These are phyloP conservation scores for Spergularia bocconei DNA, from an alignment of 148 eudicot genomes.

Conservation along the genomic window DNA sequence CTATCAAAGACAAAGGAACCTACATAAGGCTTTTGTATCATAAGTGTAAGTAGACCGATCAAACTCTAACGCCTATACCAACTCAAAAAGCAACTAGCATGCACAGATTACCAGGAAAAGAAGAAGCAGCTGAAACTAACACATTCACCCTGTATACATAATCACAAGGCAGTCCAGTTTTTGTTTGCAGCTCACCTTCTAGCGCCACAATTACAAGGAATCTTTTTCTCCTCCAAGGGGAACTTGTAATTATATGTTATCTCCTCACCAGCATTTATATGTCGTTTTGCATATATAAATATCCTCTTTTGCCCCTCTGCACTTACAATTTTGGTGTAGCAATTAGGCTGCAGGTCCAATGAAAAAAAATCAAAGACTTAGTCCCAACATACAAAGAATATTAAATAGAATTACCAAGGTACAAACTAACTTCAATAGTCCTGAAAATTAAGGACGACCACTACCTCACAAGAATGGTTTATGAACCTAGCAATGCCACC, in stretches of 20 bases:
- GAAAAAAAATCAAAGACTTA: neutral
- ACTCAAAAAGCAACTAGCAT: neutral
- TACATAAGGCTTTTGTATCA: too few species aligned
- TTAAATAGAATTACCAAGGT: neutral
- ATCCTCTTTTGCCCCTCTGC: constrained; percentile 97
- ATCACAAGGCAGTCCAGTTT: neutral
- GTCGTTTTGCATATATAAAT: constrained; percentile 91
- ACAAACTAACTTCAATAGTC: neutral
- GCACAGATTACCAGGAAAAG: neutral
- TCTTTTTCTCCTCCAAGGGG: constrained; percentile 89
- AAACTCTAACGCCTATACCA: neutral
- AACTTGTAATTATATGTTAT: constrained; percentile 94
- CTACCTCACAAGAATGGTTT: constrained; percentile 99
- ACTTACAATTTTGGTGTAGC: constrained; percentile 91
- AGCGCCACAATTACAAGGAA: constrained; percentile 92
- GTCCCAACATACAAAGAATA: constrained; percentile 3
- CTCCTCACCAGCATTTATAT: constrained; percentile 88
- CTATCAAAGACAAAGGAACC: too few species aligned
- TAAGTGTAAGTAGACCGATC: neutral
- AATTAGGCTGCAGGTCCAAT: constrained; percentile 68
- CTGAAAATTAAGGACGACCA: neutral
- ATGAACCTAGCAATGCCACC: constrained; percentile 99
- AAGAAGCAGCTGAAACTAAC: neutral
- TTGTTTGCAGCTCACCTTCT: constrained; percentile 50
- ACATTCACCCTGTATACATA: neutral